These are phyloP conservation scores for Echinochloa phyllopogon DNA, from an alignment of 176 grass and related monocot genomes.

Conservation along the genomic window DNA sequence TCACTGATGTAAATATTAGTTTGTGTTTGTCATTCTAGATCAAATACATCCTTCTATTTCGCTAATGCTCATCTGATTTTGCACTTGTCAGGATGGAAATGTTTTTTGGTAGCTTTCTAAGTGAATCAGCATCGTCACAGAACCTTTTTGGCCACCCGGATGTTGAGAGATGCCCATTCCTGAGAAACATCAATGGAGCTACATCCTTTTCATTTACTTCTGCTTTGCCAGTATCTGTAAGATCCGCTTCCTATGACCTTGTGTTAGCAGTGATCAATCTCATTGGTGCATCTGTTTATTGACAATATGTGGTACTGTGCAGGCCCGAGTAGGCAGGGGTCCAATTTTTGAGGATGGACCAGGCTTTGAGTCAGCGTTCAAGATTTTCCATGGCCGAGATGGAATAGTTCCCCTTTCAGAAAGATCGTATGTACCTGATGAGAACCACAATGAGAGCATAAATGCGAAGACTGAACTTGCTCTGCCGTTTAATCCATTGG, in stretches of 20 bases:
- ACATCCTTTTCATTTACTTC: slow-evolving; percentile 69
- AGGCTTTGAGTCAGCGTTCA: slow-evolving; percentile 77
- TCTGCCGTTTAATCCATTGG: slow-evolving; percentile 70
- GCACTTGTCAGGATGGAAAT: slow-evolving; percentile 63
- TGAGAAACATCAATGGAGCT: slow-evolving; percentile 70
- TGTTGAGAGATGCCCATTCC: slow-evolving; percentile 76
- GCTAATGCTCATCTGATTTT: slow-evolving; percentile 33
- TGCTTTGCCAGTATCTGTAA: slow-evolving; percentile 60
- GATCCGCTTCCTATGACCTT: slow-evolving; percentile 26
- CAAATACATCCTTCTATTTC: neutral
- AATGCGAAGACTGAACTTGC: slow-evolving; percentile 47
- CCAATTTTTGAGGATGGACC: slow-evolving; percentile 88
- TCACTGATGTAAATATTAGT: slow-evolving; percentile 14
- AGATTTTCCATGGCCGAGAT: slow-evolving; percentile 72
- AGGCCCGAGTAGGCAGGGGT: slow-evolving; percentile 56
- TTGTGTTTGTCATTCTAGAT: neutral
- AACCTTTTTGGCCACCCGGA: slow-evolving; percentile 56
- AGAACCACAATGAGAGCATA: slow-evolving; percentile 39
- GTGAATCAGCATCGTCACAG: slow-evolving; percentile 54
- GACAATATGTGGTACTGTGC: slow-evolving; percentile 33
- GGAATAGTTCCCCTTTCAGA: slow-evolving; percentile 80
- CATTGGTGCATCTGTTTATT: slow-evolving; percentile 15
- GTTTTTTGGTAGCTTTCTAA: slow-evolving; percentile 53
- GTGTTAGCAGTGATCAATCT: neutral
- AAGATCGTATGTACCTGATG: slow-evolving; percentile 59